Percentiles rank a stretch among this genome's conserved stretches.
Conservation (phyloP, 768 basidiomycete genomes). For the Zangia roseola region DNA sequence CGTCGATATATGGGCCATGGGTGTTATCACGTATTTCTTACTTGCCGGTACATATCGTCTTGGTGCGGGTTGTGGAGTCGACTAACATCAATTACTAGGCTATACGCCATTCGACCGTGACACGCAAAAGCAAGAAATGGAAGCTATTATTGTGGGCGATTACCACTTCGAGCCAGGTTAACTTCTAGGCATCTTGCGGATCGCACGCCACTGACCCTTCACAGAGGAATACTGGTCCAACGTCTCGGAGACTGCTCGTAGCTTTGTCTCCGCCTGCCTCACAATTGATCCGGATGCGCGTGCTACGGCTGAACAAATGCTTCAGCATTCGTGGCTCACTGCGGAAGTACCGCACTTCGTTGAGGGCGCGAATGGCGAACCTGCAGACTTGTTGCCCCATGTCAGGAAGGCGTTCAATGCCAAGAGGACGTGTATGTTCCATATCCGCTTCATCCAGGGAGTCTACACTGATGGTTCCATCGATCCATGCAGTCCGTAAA, state of each 20-base stretch:
- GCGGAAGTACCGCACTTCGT: constrained; percentile 70
- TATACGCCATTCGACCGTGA: constrained; percentile 99
- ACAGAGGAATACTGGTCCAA: constrained; percentile 80
- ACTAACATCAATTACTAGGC: constrained; percentile 37
- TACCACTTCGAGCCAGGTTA: constrained; percentile 82
- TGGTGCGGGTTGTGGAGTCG: neutral
- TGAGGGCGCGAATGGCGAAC: constrained; percentile 50
- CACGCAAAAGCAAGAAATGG: constrained; percentile 84
- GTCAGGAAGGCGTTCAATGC: constrained; percentile 91
- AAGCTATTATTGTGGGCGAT: constrained; percentile 91
- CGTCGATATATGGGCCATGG: constrained; percentile 98
- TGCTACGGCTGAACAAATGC: constrained; percentile 73
- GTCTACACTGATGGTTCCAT: constrained; percentile 1
- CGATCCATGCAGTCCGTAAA: constrained; percentile 65
- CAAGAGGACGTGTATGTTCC: constrained; percentile 71
- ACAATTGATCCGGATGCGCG: constrained; percentile 78
- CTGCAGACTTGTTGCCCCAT: constrained; percentile 80
- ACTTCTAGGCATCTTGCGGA: neutral
- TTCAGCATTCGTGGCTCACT: constrained; percentile 71
- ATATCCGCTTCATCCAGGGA: neutral
- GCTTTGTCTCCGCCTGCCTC: constrained; percentile 81
- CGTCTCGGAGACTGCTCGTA: constrained; percentile 78
- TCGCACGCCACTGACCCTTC: neutral
- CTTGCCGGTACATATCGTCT: constrained; percentile 52
- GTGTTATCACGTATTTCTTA: constrained; percentile 97